phyloP scores from a whole-genome alignment of 768 basidiomycete species.

The Amanita phalloides region DNA sequence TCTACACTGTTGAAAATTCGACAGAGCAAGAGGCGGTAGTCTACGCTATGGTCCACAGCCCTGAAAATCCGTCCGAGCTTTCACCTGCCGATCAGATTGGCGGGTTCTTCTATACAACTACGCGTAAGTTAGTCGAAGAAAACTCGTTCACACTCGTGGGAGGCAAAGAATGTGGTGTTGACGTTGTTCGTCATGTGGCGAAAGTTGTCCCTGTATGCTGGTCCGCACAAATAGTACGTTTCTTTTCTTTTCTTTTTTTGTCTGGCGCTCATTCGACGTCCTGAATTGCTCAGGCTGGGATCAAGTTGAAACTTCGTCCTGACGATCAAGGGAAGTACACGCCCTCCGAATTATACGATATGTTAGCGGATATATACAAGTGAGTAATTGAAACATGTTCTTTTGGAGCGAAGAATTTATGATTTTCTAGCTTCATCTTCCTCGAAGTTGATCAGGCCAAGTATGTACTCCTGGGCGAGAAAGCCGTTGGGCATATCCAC shows the following conservation, averaged over 20 bases:
- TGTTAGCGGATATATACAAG: slow-evolving; percentile 65
- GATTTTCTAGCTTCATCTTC: slow-evolving; percentile 56
- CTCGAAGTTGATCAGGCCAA: slow-evolving; percentile 54
- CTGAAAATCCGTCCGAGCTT: slow-evolving; percentile 18
- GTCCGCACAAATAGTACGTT: slow-evolving; percentile 62
- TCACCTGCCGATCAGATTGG: slow-evolving; percentile 35
- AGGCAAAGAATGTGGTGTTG: slow-evolving; percentile 40
- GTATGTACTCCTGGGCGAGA: slow-evolving; percentile 42
- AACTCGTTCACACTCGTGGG: slow-evolving; percentile 50
- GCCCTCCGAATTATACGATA: slow-evolving; percentile 46
- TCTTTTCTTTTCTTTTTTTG: background rate
- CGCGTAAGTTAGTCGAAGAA: slow-evolving; percentile 41
- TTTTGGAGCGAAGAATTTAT: background rate
- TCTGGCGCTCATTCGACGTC: background rate
- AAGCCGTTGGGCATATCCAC: slow-evolving; percentile 40
- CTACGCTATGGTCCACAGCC: slow-evolving; percentile 32
- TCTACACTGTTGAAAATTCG: slow-evolving; percentile 49
- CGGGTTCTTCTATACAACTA: slow-evolving; percentile 56
- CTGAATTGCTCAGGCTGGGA: slow-evolving; percentile 43
- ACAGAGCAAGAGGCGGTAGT: slow-evolving; percentile 40
- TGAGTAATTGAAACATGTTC: slow-evolving; percentile 19
- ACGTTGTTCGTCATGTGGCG: slow-evolving; percentile 61
- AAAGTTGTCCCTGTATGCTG: slow-evolving; percentile 57
- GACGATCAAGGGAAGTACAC: slow-evolving; percentile 51
- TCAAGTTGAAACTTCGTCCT: slow-evolving; percentile 51